phyloP scores from a whole-genome alignment of 106 monocot genomes.

The Allium cepa region DNA sequence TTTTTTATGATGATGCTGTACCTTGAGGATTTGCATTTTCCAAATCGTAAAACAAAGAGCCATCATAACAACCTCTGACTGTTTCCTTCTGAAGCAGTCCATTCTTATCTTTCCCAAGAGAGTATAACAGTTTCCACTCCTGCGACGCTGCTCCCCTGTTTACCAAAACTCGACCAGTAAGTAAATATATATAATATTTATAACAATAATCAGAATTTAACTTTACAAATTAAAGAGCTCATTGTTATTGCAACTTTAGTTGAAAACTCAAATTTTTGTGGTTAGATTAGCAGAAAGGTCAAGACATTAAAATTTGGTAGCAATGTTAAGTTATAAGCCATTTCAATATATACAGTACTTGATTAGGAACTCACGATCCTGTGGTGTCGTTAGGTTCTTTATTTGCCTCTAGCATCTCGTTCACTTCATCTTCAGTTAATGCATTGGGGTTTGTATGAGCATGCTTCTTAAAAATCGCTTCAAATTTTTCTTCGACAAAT shows the following conservation, averaged over 20 bases:
- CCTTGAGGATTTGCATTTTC: constrained; percentile 22
- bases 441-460: constrained; percentile 3
- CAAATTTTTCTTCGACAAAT: constrained; percentile 1
- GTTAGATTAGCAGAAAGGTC: too few species aligned
- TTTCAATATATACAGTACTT: too few species aligned
- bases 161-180: not conserved
- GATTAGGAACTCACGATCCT: not conserved
- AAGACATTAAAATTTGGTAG: not conserved
- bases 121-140: constrained; percentile 64
- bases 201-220: too few species aligned
- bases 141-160: constrained; percentile 30
- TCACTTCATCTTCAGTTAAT: not conserved
- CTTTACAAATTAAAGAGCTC: too few species aligned
- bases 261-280: too few species aligned
- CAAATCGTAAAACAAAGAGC: constrained; percentile 52
- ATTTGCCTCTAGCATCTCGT: constrained; percentile 2
- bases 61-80: constrained; percentile 58
- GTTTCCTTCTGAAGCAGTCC: constrained; percentile 73
- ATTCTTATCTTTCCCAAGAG: constrained; percentile 57
- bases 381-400: not conserved
- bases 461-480: not conserved
- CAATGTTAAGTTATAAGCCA: not conserved
- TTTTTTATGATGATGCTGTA: too few species aligned
- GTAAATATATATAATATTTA: not conserved
- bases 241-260: too few species aligned